Conservation (phyloP, 441 rosid species). For the Mallotus japonicus region DNA sequence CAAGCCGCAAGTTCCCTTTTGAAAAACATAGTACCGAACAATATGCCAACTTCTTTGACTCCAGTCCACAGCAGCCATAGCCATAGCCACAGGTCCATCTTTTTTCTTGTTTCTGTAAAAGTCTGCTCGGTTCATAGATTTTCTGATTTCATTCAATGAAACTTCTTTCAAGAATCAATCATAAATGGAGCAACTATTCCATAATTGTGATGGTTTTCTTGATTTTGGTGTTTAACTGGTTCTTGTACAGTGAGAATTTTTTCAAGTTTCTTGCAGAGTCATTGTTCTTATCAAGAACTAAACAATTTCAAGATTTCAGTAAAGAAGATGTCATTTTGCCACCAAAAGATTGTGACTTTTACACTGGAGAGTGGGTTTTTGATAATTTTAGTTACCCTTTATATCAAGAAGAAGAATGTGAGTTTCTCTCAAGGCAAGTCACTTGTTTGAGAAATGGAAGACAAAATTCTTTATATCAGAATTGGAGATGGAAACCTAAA, state of each 20-base stretch:
- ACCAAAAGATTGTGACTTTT: slow-evolving; percentile 65
- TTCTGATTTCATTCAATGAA: background rate
- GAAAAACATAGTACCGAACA: no score
- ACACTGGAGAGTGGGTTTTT: slow-evolving; percentile 70
- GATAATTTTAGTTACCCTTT: slow-evolving; percentile 57
- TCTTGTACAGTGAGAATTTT: slow-evolving; percentile 9
- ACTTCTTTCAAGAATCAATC: slow-evolving; percentile 14
- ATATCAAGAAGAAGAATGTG: slow-evolving; percentile 68
- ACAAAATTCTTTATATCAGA: slow-evolving; percentile 61
- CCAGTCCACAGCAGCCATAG: no score
- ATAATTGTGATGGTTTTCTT: slow-evolving; percentile 17
- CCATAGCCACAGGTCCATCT: background rate
- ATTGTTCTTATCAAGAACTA: slow-evolving; percentile 2
- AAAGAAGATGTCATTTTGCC: slow-evolving; percentile 30
- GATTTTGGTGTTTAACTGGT: background rate
- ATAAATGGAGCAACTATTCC: slow-evolving; percentile 10
- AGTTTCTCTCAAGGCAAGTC: slow-evolving; percentile 68
- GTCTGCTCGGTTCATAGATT: background rate
- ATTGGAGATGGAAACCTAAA: slow-evolving; percentile 87
- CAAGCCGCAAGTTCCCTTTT: no score
- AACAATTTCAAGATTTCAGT: background rate
- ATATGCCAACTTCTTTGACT: background rate
- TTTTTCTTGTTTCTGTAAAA: no score
- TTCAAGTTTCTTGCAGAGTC: slow-evolving; percentile 12
- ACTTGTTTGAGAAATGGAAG: slow-evolving; percentile 84